Conservation (phyloP, 257 asterid species). For the Paraleonurus japonicus region DNA sequence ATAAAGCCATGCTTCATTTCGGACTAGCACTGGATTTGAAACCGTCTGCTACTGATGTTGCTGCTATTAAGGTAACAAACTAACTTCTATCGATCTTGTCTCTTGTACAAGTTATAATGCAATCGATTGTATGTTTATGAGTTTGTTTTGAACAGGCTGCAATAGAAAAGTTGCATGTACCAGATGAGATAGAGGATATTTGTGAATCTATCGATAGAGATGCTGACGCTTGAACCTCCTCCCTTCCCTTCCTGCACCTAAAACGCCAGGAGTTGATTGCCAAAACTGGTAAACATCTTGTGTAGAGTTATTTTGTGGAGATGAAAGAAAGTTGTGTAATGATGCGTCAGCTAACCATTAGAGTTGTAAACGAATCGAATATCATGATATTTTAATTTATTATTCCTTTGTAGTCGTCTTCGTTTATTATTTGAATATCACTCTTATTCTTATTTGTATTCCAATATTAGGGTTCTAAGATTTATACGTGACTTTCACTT, state of each 20-base stretch:
- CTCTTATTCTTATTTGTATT: too few species aligned
- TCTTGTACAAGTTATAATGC: background rate
- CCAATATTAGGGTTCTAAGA: too few species aligned
- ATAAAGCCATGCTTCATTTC: constrained; percentile 92
- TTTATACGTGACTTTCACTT: too few species aligned
- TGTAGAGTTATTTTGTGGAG: background rate
- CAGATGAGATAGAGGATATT: constrained; percentile 78
- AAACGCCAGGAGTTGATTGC: background rate
- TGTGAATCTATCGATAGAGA: constrained; percentile 35
- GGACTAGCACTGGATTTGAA: constrained; percentile 92
- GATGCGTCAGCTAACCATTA: background rate
- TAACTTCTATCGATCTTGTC: constrained; percentile 1
- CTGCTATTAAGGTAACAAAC: constrained; percentile 73
- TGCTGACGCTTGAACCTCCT: constrained; percentile 11
- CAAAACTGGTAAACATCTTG: background rate
- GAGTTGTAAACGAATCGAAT: background rate
- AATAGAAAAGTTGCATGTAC: constrained; percentile 88
- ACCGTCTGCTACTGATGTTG: constrained; percentile 96
- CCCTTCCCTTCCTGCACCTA: background rate
- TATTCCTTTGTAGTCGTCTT: background rate
- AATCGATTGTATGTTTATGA: background rate
- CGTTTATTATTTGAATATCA: background rate
- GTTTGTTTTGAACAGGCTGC: constrained; percentile 57
- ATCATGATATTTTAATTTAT: background rate
- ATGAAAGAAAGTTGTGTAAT: background rate